Base-by-base conservation (phyloP, 2,329 filamentous ascomycete genomes). In the Alternaria sp. region DNA sequence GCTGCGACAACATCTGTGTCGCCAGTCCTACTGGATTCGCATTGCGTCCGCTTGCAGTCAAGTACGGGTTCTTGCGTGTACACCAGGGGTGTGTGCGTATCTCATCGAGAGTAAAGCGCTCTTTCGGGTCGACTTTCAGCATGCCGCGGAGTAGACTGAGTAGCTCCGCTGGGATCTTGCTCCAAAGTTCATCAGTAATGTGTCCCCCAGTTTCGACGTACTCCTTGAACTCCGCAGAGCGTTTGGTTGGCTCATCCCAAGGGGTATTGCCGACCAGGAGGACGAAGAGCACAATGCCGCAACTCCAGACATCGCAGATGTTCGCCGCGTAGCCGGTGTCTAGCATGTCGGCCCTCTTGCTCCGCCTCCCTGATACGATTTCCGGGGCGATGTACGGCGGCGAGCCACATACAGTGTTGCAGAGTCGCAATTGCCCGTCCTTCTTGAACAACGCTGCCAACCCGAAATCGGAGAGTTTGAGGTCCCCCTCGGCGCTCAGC, bases 301-400 rank as follows among this genome's bases (percentile, higher is more conserved):
- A 97, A 15, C 94, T 97, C 96, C 96, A 99, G 60, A 99, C 90
- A 76, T 99, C 96, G 40, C 93, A 92, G 45, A 93, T 81, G 65
- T 97, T 93, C 8, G 94, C 90, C 28, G 87, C 85, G 75, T 95
- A 95, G 59, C 91, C 89, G 51, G 77, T 73, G 25, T 85, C 83
- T 55, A 86, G 81, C 40, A 85, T 72, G 44, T 85, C 77, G 51
- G 78, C 82, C 75, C 83, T 85, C 71, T 78, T 77, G 60, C 82
- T 83, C 50, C 77, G 70, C 57, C 81, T 84, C 49, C 86, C 86
- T 30, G 79, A 82, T 17, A 90, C 82, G 26, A 99, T 96, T 81
- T 99, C 96, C 1, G 96, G 96, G 1, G 96, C 96, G 74, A 99
- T 97, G 75, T 99, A 99, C 1, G 96, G 96, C 19, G 96, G 96